Evolutionary conservation across 2,329 filamentous ascomycete genomes (phyloP).

Genomic region (Xylaria hypoxylon): DNA sequence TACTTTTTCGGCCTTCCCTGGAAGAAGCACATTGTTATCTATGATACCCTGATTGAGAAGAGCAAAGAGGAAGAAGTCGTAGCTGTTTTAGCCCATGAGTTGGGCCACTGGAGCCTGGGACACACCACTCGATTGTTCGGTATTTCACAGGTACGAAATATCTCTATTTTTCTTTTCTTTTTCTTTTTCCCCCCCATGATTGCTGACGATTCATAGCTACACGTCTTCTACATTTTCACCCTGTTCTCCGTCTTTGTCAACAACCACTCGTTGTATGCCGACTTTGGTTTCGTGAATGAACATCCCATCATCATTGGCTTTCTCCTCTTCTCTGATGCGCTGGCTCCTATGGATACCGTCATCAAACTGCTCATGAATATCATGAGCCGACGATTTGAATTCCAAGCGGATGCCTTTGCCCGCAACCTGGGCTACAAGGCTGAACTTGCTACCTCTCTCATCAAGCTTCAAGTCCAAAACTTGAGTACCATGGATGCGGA

Average conservation of each 20-base stretch:
- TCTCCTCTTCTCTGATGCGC: conserved; percentile 95
- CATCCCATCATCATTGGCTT: conserved; percentile 97
- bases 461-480: conserved; percentile 99
- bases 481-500: conserved; percentile 98
- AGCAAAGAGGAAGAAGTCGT: conserved; percentile 92
- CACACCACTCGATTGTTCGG: conserved; percentile 93
- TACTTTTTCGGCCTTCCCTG: conserved; percentile 98
- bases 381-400: conserved; percentile 93
- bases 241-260: conserved; percentile 98
- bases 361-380: conserved; percentile 97
- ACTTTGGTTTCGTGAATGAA: conserved; percentile 87
- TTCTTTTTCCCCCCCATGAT: too few species aligned
- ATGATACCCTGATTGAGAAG: conserved; percentile 97
- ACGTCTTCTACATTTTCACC: conserved; percentile 96
- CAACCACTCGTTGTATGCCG: conserved; percentile 88
- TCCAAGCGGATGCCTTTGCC: conserved; percentile 94
- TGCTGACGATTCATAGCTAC: conserved; percentile 68
- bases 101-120: conserved; percentile 96
- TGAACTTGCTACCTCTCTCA: conserved; percentile 86
- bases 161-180: neutral
- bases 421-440: conserved; percentile 83
- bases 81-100: conserved; percentile 92
- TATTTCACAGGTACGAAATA: conserved; percentile 77
- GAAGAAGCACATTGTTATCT: conserved; percentile 99
- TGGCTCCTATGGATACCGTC: conserved; percentile 92